Evolutionary conservation across 495 filamentous ascomycete species (phyloP).

Genomic region (Clavariopsis aquatica): DNA sequence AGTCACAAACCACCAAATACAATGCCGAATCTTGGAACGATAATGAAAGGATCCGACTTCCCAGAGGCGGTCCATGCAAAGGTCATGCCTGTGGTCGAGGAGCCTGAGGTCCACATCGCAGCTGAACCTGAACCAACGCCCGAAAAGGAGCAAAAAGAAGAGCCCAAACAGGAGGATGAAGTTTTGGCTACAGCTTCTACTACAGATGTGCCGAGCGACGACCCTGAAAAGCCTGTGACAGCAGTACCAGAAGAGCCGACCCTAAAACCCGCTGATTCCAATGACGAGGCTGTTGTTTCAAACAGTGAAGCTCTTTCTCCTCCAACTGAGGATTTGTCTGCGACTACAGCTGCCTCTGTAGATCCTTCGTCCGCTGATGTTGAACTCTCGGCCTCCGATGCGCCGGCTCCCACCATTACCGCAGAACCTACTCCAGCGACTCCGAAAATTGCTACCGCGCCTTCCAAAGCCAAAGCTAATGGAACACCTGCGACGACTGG

Average conservation of each 20-base stretch:
- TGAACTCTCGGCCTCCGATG: neutral
- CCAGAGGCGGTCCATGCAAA: constrained; percentile 24
- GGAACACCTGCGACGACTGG: constrained; percentile 12
- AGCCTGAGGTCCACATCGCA: constrained; percentile 6
- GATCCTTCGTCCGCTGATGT: too few species aligned
- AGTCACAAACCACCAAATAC: constrained; percentile 19
- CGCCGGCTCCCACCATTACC: neutral
- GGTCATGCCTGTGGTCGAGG: constrained; percentile 6
- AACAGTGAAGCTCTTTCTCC: constrained; percentile 43
- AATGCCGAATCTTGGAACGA: constrained; percentile 38
- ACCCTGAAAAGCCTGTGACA: constrained; percentile 46
- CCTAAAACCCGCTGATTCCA: constrained; percentile 45
- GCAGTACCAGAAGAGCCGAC: constrained; percentile 43
- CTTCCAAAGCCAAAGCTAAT: constrained; percentile 12
- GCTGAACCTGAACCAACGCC: neutral
- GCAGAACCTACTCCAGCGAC: constrained; percentile 1
- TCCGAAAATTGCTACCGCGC: neutral
- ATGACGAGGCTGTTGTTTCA: constrained; percentile 43
- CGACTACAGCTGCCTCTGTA: neutral
- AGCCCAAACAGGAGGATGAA: neutral
- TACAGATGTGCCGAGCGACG: constrained; percentile 42
- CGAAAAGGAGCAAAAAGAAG: neutral
- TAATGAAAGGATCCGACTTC: constrained; percentile 40
- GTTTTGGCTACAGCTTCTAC: neutral
- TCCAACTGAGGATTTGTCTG: constrained; percentile 17